A percentile compares a stretch with the other conserved stretches of the same genome.
phyloP scores from a whole-genome alignment of 352 stramenopile genomes.

The Discostella stelligera region DNA sequence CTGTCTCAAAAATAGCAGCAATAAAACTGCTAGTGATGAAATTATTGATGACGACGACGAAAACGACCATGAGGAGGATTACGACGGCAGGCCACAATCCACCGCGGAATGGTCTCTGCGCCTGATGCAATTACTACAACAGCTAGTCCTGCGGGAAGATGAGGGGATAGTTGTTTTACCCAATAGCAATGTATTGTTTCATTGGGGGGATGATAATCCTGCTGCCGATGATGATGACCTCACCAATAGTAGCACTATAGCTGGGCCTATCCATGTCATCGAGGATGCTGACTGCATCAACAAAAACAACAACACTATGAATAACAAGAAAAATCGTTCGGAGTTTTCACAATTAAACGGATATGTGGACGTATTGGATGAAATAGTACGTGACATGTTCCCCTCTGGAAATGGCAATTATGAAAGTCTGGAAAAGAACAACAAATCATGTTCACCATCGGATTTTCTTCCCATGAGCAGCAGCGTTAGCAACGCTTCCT shows the following conservation, averaged over 20 bases:
- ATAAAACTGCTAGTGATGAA: background rate
- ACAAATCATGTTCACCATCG: background rate
- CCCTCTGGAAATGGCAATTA: background rate
- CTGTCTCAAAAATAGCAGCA: background rate
- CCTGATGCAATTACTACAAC: conserved; percentile 39
- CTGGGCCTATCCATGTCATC: background rate
- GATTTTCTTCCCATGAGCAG: background rate
- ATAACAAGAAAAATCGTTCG: background rate
- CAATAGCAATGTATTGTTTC: background rate
- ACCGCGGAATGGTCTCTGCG: conserved; percentile 10
- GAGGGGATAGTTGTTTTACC: conserved; percentile 16
- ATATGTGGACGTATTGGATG: background rate
- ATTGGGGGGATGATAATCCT: background rate
- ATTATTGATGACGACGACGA: background rate
- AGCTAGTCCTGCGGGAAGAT: conserved; percentile 29
- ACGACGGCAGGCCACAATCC: background rate
- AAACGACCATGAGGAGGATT: background rate
- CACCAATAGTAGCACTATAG: background rate
- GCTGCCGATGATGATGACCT: background rate
- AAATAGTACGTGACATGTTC: background rate
- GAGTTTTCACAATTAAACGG: background rate
- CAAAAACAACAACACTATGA: background rate
- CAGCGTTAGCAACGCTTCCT: background rate
- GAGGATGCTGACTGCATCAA: background rate
- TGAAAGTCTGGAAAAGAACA: background rate